Evolutionary conservation across 305 asterid species (phyloP).

Genomic region (Plantago rigida): DNA sequence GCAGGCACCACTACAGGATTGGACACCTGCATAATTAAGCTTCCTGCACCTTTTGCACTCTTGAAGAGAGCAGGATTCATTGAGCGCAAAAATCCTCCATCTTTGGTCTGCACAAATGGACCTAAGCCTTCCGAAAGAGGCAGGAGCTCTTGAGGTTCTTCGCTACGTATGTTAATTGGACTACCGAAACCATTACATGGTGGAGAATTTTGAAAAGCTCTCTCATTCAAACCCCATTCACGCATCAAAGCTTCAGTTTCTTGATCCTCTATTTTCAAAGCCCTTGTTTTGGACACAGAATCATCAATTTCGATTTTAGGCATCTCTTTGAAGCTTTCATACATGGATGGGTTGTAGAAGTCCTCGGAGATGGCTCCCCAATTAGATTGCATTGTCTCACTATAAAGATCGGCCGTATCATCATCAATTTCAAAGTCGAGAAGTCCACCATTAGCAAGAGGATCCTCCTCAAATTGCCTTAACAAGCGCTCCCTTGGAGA

Average conservation of each 20-base stretch:
- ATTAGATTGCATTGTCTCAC: constrained; percentile 32
- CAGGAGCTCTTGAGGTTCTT: constrained; percentile 57
- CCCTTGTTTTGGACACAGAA: constrained; percentile 41
- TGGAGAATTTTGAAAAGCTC: constrained; percentile 60
- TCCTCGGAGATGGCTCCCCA: constrained; percentile 43
- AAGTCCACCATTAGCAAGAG: constrained; percentile 59
- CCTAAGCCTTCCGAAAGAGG: constrained; percentile 80
- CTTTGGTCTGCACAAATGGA: constrained; percentile 66
- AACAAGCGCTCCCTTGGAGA: constrained; percentile 83
- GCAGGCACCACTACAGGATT: constrained; percentile 95
- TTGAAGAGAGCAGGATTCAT: constrained; percentile 72
- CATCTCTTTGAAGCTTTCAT: constrained; percentile 30
- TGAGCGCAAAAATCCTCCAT: constrained; percentile 82
- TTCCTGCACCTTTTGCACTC: constrained; percentile 65
- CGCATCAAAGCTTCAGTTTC: constrained; percentile 88
- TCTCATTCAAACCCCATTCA: constrained; percentile 70
- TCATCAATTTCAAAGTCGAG: constrained; percentile 47
- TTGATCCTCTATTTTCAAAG: constrained; percentile 62
- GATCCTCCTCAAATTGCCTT: constrained; percentile 81
- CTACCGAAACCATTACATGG: constrained; percentile 57
- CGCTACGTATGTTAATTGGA: constrained; percentile 44
- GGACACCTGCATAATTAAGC: constrained; percentile 87
- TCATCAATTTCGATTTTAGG: constrained; percentile 39
- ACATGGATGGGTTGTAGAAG: constrained; percentile 27
- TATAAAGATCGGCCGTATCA: constrained; percentile 29